Percentiles rank a stretch among this genome's conserved stretches.
These are phyloP conservation scores for Diplogelasinospora grovesii DNA, from an alignment of 495 filamentous ascomycete genomes.

Conservation along the genomic window DNA sequence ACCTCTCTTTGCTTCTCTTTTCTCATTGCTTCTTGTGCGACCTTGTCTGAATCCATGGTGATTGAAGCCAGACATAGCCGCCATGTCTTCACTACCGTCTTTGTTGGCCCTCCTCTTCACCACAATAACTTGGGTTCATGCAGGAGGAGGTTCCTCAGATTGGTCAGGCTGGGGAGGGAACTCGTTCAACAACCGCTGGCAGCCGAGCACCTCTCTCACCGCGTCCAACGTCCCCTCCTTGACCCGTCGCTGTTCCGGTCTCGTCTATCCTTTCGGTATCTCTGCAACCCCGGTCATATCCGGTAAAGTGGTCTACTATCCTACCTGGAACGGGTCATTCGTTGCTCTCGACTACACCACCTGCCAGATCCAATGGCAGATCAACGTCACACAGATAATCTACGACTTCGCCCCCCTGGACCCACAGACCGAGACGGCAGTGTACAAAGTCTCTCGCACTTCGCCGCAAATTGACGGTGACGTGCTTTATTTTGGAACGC, in stretches of 20 bases:
- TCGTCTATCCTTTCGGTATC: conserved; percentile 17
- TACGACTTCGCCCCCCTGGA: conserved; percentile 9
- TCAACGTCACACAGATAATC: conserved; percentile 28
- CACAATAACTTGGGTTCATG: too few species aligned
- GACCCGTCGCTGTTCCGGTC: conserved; percentile 6
- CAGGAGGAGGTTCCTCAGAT: conserved; percentile 1
- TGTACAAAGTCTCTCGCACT: conserved; percentile 18
- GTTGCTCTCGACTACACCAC: conserved; percentile 26
- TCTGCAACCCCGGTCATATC: conserved; percentile 25
- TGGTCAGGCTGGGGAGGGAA: conserved; percentile 22
- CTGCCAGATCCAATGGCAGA: conserved; percentile 23
- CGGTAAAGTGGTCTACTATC: conserved; percentile 24
- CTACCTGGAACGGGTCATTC: conserved; percentile 31
- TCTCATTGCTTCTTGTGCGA: too few species aligned
- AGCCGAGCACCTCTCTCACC: conserved; percentile 7
- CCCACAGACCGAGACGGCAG: not conserved
- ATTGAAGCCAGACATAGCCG: too few species aligned
- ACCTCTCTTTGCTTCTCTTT: too few species aligned
- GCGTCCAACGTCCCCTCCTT: conserved; percentile 14
- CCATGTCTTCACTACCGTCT: too few species aligned
- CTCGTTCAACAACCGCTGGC: conserved; percentile 23
- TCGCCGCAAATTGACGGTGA: conserved; percentile 26
- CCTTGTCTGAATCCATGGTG: too few species aligned
- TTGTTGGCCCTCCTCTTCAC: too few species aligned
- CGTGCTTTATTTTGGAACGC: conserved; percentile 28